phyloP scores from a whole-genome alignment of 2,329 filamentous ascomycete species.

The Pseudomassariella vexata region DNA sequence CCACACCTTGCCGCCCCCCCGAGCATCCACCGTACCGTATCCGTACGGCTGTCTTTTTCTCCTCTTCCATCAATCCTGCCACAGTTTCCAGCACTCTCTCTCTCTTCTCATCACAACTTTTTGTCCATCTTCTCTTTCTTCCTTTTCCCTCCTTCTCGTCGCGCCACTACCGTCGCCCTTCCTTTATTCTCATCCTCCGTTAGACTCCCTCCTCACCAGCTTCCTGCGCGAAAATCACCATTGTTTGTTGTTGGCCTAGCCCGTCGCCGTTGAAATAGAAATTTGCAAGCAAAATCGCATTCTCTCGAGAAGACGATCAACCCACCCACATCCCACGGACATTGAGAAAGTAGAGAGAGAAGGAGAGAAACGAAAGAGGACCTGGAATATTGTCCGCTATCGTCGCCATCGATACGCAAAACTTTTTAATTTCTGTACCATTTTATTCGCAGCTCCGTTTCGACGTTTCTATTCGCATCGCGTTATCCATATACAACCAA shows the following conservation, averaged over 20 bases:
- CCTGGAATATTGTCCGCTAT: slow-evolving; percentile 10
- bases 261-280: slow-evolving; percentile 18
- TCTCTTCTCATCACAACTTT: slow-evolving; percentile 13
- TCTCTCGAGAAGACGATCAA: slow-evolving; percentile 20
- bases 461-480: slow-evolving; percentile 19
- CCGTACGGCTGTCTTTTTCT: slow-evolving; percentile 11
- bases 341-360: slow-evolving; percentile 16
- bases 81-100: slow-evolving; percentile 4
- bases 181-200: slow-evolving; percentile 26
- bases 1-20: too few species aligned
- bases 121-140: slow-evolving; percentile 24
- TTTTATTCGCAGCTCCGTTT: slow-evolving; percentile 18
- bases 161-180: slow-evolving; percentile 24
- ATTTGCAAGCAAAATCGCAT: slow-evolving; percentile 16
- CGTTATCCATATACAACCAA: slow-evolving; percentile 16
- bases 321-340: slow-evolving; percentile 15
- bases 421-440: slow-evolving; percentile 30
- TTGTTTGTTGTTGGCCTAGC: slow-evolving; percentile 17
- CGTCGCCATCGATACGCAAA: slow-evolving; percentile 6
- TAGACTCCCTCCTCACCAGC: slow-evolving; percentile 24
- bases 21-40: too few species aligned
- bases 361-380: slow-evolving; percentile 5
- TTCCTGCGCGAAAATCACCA: slow-evolving; percentile 22
- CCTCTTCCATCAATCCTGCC: slow-evolving; percentile 6
- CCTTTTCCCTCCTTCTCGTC: slow-evolving; percentile 20